phyloP scores from a whole-genome alignment of 805 yeast species.

The Starmerella khaoyaiensis region DNA sequence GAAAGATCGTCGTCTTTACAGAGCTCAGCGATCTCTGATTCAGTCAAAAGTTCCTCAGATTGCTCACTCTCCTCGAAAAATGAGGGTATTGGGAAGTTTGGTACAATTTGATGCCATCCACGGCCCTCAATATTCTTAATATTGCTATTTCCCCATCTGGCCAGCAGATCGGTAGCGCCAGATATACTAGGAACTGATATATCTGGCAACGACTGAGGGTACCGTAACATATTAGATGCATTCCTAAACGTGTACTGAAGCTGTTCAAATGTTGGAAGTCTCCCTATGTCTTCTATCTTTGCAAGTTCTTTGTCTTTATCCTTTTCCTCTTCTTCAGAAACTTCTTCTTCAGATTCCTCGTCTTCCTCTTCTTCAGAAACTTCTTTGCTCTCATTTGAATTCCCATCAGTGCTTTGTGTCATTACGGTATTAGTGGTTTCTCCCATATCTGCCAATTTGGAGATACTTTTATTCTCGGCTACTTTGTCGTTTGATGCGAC shows the following conservation, averaged over 20 bases:
- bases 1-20: conserved; percentile 24
- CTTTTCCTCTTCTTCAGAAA: conserved; percentile 6
- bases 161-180: conserved; percentile 14
- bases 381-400: conserved; percentile 1
- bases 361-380: conserved; percentile 6
- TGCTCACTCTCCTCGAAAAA: conserved; percentile 5
- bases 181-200: background rate
- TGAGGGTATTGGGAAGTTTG: conserved; percentile 12
- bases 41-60: conserved; percentile 8
- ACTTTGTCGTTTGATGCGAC: background rate
- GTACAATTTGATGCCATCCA: conserved; percentile 15
- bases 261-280: conserved; percentile 17
- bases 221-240: conserved; percentile 13
- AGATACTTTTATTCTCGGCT: background rate
- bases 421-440: background rate
- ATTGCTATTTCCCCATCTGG: conserved; percentile 18
- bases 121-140: too few species aligned
- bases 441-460: background rate
- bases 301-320: conserved; percentile 9
- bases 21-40: conserved; percentile 28
- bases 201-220: background rate
- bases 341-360: conserved; percentile 5
- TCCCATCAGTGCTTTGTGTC: background rate
- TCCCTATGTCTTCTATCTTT: conserved; percentile 18
- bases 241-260: conserved; percentile 16